A percentile compares a stretch with the other conserved stretches of the same genome.
phyloP scores from a whole-genome alignment of 2,329 filamentous ascomycete genomes.

The Diaporthe citrichinensis region DNA sequence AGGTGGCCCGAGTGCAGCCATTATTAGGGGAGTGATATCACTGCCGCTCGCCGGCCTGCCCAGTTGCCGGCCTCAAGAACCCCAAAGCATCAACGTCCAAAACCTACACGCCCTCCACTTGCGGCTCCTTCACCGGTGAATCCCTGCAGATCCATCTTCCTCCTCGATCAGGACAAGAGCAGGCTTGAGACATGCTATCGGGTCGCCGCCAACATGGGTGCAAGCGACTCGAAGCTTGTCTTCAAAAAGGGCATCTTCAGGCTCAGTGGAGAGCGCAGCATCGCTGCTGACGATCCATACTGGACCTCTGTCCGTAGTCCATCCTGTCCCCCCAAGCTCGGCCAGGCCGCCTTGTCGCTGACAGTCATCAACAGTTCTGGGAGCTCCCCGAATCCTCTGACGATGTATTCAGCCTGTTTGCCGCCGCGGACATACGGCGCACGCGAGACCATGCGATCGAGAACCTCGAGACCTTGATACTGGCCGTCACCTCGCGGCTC shows the following conservation, averaged over 20 bases:
- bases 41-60: conserved; percentile 24
- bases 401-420: conserved; percentile 97
- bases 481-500: conserved; percentile 86
- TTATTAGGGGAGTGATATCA: conserved; percentile 25
- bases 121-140: not conserved
- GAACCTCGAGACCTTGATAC: conserved; percentile 90
- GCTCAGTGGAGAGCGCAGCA: conserved; percentile 91
- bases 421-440: conserved; percentile 87
- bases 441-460: conserved; percentile 87
- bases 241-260: conserved; percentile 99
- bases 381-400: conserved; percentile 95
- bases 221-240: conserved; percentile 97
- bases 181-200: conserved; percentile 40
- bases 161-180: conserved; percentile 22
- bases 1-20: conserved; percentile 28
- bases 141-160: conserved; percentile 26
- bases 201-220: conserved; percentile 78
- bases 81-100: conserved; percentile 35
- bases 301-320: conserved; percentile 84
- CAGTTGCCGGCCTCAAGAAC: conserved; percentile 27
- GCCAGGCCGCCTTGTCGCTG: conserved; percentile 7
- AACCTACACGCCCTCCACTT: conserved; percentile 20
- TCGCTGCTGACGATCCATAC: conserved; percentile 89
- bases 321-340: not conserved
- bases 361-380: conserved; percentile 79